Evolutionary conservation across 495 filamentous ascomycete genomes (phyloP), one percentile per base, ranked within the genome.

Genomic region (Lindgomyces ingoldianus): DNA sequence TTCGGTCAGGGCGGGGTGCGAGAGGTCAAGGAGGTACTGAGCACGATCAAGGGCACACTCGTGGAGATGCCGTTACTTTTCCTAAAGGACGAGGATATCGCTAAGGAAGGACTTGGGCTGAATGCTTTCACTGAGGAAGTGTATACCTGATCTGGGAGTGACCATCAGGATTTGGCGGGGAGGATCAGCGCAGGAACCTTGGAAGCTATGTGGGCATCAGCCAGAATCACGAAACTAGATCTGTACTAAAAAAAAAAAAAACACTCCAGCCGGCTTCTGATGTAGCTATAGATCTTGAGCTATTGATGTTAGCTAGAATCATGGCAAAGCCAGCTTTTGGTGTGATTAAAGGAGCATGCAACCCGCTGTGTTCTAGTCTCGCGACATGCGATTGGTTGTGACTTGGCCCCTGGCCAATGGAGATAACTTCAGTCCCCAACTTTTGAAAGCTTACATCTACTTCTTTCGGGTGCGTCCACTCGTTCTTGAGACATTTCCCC

Each of bases 61-160:
- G 91, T 96, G 22, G 89, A 96, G 80, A 96, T 96, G 93, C 91
- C 93, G 52, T 77, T 98, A 69, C 80, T 89, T 65, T 98, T 98
- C 76, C 75, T 98, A 73, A 87, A 87, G 69, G 89, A 91, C 25
- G 84, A 90, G 74, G 91, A 96, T 77, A 83, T 98, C 73, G 93
- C 93, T 3, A 86, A 93, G 80, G 85, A 91, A 64, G 93, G 93
- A 3, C 56, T 96, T 71, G 81, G 82, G 45, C 75, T 95, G 76
- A 94, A 96, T 79, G 83, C 82, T 9, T 78, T 95, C 69, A 96
- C 91, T 19, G 86, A 91, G 74, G 87, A 88, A 65, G 77, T 96
- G 45, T 96, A 95, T 74, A 96, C 91, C 12, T 96, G 49, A 60
- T 39, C 33, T 14, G 14, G 6, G 33, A 39, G n/a, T n/a, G n/a